phyloP scores from a whole-genome alignment of 2,329 filamentous ascomycete species.

The Diaporthe destruens region DNA sequence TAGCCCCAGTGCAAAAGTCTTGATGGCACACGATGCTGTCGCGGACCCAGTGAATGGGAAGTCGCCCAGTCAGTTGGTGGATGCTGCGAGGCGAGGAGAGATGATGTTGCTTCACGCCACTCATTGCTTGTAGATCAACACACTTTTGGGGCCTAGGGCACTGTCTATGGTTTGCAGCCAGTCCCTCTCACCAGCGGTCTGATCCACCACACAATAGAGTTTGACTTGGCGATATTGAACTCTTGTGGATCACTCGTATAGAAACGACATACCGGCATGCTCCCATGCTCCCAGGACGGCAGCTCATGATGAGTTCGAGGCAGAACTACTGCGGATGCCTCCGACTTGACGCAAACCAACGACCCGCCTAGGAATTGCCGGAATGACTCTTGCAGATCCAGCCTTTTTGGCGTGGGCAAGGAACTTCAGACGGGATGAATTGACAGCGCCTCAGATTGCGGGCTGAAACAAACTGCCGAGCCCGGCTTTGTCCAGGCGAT shows the following conservation, averaged over 20 bases:
- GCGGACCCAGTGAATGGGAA: background rate
- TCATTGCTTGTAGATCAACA: background rate
- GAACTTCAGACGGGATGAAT: background rate
- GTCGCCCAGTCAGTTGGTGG: no score
- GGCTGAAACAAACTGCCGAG: background rate
- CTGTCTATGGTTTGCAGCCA: background rate
- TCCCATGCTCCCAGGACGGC: background rate
- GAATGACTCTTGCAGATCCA: background rate
- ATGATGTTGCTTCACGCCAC: background rate
- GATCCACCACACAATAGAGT: background rate
- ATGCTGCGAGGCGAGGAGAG: background rate
- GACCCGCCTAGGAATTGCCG: background rate
- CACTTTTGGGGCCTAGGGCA: no score
- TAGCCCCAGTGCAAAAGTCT: background rate
- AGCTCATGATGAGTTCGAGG: background rate
- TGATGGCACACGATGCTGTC: background rate
- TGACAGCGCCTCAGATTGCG: background rate
- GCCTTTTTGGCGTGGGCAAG: background rate
- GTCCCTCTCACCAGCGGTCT: background rate
- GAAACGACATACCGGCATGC: background rate
- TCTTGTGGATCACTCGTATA: background rate
- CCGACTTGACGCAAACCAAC: background rate
- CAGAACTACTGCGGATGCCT: conserved; percentile 27
- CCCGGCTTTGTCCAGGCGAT: background rate
- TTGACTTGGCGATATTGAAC: conserved; percentile 4